Conservation (phyloP, 2,329 filamentous ascomycete species). For the Hypomyces rosellus region DNA sequence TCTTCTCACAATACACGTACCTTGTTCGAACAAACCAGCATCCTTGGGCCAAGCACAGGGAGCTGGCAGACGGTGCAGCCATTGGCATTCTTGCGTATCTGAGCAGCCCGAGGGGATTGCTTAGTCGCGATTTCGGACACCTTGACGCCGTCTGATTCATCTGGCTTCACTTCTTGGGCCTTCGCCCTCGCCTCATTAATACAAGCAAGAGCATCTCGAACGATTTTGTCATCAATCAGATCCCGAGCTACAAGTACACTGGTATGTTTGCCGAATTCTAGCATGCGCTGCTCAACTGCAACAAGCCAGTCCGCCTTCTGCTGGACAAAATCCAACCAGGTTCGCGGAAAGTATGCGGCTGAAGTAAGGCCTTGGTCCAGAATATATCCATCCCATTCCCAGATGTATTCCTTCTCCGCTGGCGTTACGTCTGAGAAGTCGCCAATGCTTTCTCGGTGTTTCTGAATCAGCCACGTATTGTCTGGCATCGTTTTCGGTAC, state of each 20-base stretch:
- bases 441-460: slow-evolving; percentile 50
- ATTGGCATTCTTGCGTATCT: slow-evolving; percentile 35
- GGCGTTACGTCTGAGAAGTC: slow-evolving; percentile 51
- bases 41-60: slow-evolving; percentile 40
- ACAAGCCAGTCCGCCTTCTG: slow-evolving; percentile 49
- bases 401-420: slow-evolving; percentile 52
- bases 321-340: slow-evolving; percentile 46
- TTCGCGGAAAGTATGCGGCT: slow-evolving; percentile 44
- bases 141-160: slow-evolving; percentile 11
- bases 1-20: slow-evolving; percentile 27
- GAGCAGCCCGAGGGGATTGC: slow-evolving; percentile 26
- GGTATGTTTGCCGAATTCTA: slow-evolving; percentile 50
- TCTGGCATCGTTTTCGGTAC: slow-evolving; percentile 40
- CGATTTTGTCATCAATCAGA: slow-evolving; percentile 37
- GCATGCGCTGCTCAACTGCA: slow-evolving; percentile 39
- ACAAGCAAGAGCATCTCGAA: slow-evolving; percentile 36
- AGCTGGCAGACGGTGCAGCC: slow-evolving; percentile 44
- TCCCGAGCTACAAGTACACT: slow-evolving; percentile 45
- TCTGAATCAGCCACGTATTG: slow-evolving; percentile 51
- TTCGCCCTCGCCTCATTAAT: slow-evolving; percentile 38
- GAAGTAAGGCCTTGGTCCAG: slow-evolving; percentile 45
- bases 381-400: slow-evolving; percentile 52
- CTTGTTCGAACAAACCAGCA: slow-evolving; percentile 45
- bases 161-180: slow-evolving; percentile 10
- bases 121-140: slow-evolving; percentile 16